Evolutionary conservation across 1,139 yeast species (phyloP), one percentile per base, ranked within the genome.

Genomic region (Protomyces inouyei): DNA sequence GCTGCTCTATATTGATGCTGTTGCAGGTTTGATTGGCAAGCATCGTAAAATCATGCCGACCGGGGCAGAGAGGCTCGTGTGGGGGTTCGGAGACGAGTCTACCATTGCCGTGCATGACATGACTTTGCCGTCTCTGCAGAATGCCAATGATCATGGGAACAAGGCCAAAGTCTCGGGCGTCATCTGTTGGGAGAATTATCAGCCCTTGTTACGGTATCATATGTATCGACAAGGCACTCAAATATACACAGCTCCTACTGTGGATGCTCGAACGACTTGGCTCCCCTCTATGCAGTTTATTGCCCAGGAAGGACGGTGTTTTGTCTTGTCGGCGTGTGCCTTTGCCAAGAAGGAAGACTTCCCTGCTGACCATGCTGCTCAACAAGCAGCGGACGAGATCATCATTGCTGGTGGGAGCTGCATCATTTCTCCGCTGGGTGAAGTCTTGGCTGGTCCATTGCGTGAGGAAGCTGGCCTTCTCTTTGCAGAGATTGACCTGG

Each of bases 1-100:
- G 5, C 52, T 48, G 14, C 12, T 57, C 18, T 52, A 51, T n/a
- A 37, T 57, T n/a, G 55, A 52, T 14, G 46, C 56, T 12, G n/a
- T 12, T 3, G 48, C 25, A 12, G 61, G 55, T 12, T 38, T 46
- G 16, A 51, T 57, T 23, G 55, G 51, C 16, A 57, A 57, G 18
- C 61, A 57, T 52, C 38, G 61, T 5, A 57, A 57, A 51, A 55
- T 57, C 23, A 51, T 57, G 56, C 61, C 61, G 16, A 57, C 61
- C 4, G 61, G 56, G 6, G 36, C 55, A 4, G 61, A 57, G 14
- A 46, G 61, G 18, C 37, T 57, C 10, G 40, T 57, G 6, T 57
- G 61, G 61, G 61, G 61, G 2, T 52, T 35, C 3, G 61, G 61
- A n/a, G 61, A 57, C 51, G 52, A 54, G 21, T 23, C 60, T 1